These are phyloP conservation scores for Tephrocybe sp. DNA, from an alignment of 768 basidiomycete genomes.

Conservation along the genomic window DNA sequence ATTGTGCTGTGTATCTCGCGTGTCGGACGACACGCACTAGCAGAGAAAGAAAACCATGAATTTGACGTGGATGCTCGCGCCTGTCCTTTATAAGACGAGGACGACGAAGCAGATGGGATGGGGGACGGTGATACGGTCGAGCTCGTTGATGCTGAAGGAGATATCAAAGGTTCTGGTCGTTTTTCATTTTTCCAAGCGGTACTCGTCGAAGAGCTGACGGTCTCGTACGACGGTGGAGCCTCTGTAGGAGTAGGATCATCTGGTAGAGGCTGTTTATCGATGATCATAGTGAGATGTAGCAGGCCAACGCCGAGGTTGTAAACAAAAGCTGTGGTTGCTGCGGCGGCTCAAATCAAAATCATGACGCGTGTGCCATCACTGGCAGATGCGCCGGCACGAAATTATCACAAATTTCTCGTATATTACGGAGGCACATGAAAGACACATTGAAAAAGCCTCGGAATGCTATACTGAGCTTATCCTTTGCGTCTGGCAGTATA, in stretches of 20 bases:
- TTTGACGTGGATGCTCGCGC: slow-evolving; percentile 20
- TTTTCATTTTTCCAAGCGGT: slow-evolving; percentile 11
- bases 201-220: slow-evolving; percentile 8
- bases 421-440: no score
- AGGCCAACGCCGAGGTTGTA: no score
- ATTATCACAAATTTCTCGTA: no score
- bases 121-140: slow-evolving; percentile 7
- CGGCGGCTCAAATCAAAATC: no score
- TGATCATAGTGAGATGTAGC: no score
- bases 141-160: slow-evolving; percentile 6
- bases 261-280: slow-evolving; percentile 32
- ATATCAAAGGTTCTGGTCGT: slow-evolving; percentile 9
- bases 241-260: slow-evolving; percentile 36
- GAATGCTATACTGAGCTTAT: no score
- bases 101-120: slow-evolving; percentile 6
- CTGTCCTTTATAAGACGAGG: slow-evolving; percentile 28
- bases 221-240: slow-evolving; percentile 41
- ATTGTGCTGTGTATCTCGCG: slow-evolving; percentile 55
- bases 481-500: no score
- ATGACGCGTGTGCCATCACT: no score
- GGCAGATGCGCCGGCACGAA: no score
- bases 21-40: slow-evolving; percentile 28
- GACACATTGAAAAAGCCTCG: no score
- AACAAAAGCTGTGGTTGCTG: no score
- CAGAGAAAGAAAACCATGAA: slow-evolving; percentile 34